These are phyloP conservation scores for Astrothelium macrocarpum DNA, from an alignment of 495 filamentous ascomycete species.

Conservation along the genomic window DNA sequence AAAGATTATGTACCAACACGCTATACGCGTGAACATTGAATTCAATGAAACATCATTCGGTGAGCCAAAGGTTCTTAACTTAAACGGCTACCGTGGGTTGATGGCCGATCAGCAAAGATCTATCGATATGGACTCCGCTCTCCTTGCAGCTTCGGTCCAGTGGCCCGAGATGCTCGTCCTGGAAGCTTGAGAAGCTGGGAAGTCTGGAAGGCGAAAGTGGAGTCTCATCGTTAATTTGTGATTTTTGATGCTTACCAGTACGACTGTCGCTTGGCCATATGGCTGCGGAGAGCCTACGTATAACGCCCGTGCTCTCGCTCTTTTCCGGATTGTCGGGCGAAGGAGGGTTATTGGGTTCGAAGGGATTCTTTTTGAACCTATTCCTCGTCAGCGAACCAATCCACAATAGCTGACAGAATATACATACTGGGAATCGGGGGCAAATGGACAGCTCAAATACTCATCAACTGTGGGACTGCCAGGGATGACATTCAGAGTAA, in stretches of 20 bases:
- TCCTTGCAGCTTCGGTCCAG: constrained; percentile 1
- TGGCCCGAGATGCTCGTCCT: background rate
- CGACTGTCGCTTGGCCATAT: background rate
- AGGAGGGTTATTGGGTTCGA: background rate
- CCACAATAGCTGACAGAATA: background rate
- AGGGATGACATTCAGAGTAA: background rate
- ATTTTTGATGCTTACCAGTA: background rate
- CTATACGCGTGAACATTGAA: background rate
- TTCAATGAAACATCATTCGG: background rate
- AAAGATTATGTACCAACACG: background rate
- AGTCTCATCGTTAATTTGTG: background rate
- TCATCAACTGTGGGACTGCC: background rate
- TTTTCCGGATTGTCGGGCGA: background rate
- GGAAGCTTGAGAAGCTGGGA: background rate
- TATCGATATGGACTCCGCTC: background rate
- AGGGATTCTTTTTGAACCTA: background rate
- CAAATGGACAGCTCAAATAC: background rate
- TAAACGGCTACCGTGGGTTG: background rate
- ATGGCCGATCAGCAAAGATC: background rate
- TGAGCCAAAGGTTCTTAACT: background rate
- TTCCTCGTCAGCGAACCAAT: background rate
- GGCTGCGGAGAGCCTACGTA: background rate
- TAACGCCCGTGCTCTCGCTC: background rate
- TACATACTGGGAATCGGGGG: background rate
- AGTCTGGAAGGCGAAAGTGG: background rate